phyloP scores from a whole-genome alignment of 2,329 filamentous ascomycete genomes.

The Drechslera avenae region DNA sequence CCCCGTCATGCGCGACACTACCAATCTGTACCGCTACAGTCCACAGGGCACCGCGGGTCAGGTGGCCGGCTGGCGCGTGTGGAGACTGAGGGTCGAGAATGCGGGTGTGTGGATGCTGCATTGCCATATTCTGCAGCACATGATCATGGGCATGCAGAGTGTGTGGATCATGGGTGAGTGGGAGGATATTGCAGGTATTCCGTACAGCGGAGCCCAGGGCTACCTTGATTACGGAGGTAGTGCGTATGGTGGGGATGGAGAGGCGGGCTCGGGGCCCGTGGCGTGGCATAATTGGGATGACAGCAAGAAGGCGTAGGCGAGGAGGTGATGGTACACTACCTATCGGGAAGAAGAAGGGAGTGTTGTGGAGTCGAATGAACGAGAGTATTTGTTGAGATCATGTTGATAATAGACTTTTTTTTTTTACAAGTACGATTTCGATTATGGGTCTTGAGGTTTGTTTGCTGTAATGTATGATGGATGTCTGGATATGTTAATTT shows the following conservation, averaged over 20 bases:
- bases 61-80: conserved; percentile 64
- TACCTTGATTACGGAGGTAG: conserved; percentile 54
- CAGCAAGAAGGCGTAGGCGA: background rate
- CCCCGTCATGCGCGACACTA: conserved; percentile 55
- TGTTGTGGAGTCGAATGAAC: too few relatives aligned
- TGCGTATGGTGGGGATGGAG: conserved; percentile 48
- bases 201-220: conserved; percentile 45
- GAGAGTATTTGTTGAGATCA: too few relatives aligned
- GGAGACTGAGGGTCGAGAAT: conserved; percentile 60
- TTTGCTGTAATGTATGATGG: too few relatives aligned
- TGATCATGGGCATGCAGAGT: conserved; percentile 60
- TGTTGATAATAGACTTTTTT: too few relatives aligned
- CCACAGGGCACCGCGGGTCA: conserved; percentile 48
- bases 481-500: too few relatives aligned
- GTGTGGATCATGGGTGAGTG: conserved; percentile 55
- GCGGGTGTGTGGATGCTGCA: conserved; percentile 67
- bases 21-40: conserved; percentile 62
- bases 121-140: conserved; percentile 64
- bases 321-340: too few relatives aligned
- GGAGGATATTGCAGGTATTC: conserved; percentile 45
- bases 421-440: too few relatives aligned
- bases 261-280: conserved; percentile 9
- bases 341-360: too few relatives aligned
- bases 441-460: too few relatives aligned
- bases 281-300: conserved; percentile 21